phyloP scores from a whole-genome alignment of 148 eudicot species.

The Persicaria tinctoria region DNA sequence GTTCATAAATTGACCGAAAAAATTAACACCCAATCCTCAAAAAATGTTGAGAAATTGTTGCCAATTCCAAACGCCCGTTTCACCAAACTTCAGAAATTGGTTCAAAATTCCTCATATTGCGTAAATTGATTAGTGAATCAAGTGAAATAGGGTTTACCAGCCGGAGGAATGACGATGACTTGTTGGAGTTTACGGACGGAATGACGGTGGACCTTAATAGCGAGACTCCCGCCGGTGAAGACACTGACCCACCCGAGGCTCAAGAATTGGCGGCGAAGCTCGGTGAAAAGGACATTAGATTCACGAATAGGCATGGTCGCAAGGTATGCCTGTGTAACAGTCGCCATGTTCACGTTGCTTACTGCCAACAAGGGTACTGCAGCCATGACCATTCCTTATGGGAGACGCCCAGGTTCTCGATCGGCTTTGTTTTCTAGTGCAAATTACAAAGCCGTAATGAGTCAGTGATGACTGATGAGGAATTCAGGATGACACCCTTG shows the following conservation, averaged over 20 bases:
- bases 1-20: background rate
- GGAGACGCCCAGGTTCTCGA: background rate
- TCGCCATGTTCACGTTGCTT: constrained; percentile 31
- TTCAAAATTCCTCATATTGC: too few relatives aligned
- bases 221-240: constrained; percentile 93
- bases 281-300: constrained; percentile 54
- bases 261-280: constrained; percentile 83
- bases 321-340: constrained; percentile 47
- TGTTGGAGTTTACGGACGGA: constrained; percentile 39
- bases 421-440: background rate
- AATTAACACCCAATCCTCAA: background rate
- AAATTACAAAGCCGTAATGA: background rate
- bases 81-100: background rate
- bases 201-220: constrained; percentile 62
- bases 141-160: constrained; percentile 37
- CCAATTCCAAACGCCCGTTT: background rate
- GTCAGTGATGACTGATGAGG: background rate
- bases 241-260: constrained; percentile 87
- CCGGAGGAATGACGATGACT: constrained; percentile 61
- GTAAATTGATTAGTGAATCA: background rate
- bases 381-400: constrained; percentile 10
- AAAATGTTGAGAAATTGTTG: background rate
- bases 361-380: constrained; percentile 30
- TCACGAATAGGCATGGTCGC: constrained; percentile 53
- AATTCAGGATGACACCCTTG: background rate